Base-by-base conservation (phyloP, 306 rosid genomes). In the Myrica gale region DNA sequence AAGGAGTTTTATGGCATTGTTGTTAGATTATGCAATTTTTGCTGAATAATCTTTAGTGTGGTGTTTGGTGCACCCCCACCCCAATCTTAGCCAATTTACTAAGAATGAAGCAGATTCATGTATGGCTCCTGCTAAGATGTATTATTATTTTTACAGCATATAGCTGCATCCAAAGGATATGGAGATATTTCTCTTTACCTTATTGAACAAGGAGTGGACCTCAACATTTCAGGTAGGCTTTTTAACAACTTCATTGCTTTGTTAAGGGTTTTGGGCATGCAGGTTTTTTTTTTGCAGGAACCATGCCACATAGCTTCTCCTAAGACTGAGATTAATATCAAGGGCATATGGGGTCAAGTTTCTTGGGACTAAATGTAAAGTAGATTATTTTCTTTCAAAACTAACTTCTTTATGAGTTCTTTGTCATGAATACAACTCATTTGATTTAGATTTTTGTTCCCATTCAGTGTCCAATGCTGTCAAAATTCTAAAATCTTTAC, bases 141-240 rank as follows among this genome's bases (percentile, higher is more conserved):
- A 50, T 50, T 20, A 60, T 46, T 41, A 75, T 69, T 47, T 41
- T 48, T 48, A 48, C 79, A 90, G 92, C 90, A 84, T 78, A 51
- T 90, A 71, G 69, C 90, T 26, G 90, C 92, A 68, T 86, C 90
- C 6, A 78, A 78, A 81, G 96, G 92, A 68, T 76, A 75, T 20
- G 84, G 56, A 52, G 89, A 86, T 78, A 90, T 90, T 47, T 51
- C 80, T 77, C 9, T 1, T 71, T 88, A 78, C 81, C 96, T 90
- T 48, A 72, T 90, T 68, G 88, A 78, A 46, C 82, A 26, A 78
- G 82, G 89, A 74, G 88, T 79, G 58, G 43, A 39, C 8, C 56
- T 83, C 73, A 78, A 86, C 10, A 61, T 74, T 5, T 20, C 83
- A 84, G 96, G 90, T 90, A 48, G 66, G 83, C 23, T 73, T 65